These are phyloP conservation scores for Fraxinus velutina DNA, from an alignment of 305 asterid species.

Conservation along the genomic window DNA sequence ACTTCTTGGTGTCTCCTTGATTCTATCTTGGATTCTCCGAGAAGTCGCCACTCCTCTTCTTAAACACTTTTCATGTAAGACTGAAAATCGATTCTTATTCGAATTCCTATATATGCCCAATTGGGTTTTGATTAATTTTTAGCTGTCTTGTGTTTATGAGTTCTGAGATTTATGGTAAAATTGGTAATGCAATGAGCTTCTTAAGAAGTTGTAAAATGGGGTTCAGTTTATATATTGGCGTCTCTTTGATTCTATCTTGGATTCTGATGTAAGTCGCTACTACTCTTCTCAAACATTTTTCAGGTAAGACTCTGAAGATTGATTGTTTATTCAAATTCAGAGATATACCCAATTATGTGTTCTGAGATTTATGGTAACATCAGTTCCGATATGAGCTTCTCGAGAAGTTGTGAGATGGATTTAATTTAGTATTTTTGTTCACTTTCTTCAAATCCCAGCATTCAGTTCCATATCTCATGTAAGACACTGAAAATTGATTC, in stretches of 20 bases:
- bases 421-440: no score
- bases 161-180: no score
- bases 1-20: constrained; percentile 66
- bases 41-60: constrained; percentile 75
- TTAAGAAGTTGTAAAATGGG: not conserved
- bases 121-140: not conserved
- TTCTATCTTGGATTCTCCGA: constrained; percentile 78
- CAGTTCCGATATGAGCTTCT: not conserved
- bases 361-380: constrained; percentile 3
- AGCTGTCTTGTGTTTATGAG: no score
- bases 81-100: not conserved
- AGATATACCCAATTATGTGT: not conserved
- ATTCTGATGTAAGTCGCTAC: constrained; percentile 70
- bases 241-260: constrained; percentile 68
- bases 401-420: not conserved
- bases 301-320: constrained; percentile 41
- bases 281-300: constrained; percentile 58
- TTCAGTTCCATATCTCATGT: no score
- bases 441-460: no score
- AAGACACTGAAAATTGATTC: not conserved
- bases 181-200: no score
- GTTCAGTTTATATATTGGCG: constrained; percentile 27
- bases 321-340: no score
- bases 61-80: constrained; percentile 59
- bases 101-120: not conserved